Conservation (phyloP, 2,329 filamentous ascomycete species). For the Spiromastix sp. region DNA sequence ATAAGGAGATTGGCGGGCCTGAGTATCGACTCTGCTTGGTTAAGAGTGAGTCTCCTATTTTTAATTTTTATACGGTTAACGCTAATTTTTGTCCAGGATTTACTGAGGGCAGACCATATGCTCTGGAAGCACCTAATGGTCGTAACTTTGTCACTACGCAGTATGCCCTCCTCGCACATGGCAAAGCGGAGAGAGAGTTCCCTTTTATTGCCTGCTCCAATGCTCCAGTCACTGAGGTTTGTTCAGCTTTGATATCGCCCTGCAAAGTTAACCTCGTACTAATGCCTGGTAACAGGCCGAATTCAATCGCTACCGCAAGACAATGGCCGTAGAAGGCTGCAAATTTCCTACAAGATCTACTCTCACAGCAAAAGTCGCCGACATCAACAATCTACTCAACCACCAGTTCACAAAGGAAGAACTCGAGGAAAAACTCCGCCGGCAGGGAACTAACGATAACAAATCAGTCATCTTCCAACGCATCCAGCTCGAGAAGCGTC, state of each 20-base stretch:
- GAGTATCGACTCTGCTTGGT: constrained; percentile 84
- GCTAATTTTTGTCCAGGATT: constrained; percentile 50
- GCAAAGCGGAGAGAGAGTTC: constrained; percentile 72
- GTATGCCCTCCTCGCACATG: constrained; percentile 72
- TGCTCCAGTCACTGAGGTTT: constrained; percentile 68
- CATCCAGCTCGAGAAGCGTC: constrained; percentile 52
- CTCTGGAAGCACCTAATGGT: constrained; percentile 63
- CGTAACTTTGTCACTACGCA: constrained; percentile 74
- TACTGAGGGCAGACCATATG: constrained; percentile 68
- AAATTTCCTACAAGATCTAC: constrained; percentile 62
- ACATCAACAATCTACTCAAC: constrained; percentile 69
- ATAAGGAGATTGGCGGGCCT: constrained; percentile 59
- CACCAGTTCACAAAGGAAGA: constrained; percentile 76
- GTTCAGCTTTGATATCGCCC: constrained; percentile 15
- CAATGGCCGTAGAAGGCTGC: constrained; percentile 61
- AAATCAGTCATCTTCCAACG: constrained; percentile 59
- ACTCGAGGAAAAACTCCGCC: constrained; percentile 66
- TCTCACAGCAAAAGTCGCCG: constrained; percentile 61
- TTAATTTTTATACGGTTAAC: constrained; percentile 5
- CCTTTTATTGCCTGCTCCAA: constrained; percentile 89
- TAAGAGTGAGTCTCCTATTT: constrained; percentile 53
- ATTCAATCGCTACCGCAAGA: constrained; percentile 68
- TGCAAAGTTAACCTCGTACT: constrained; percentile 11
- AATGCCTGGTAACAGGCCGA: constrained; percentile 52
- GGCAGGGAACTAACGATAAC: constrained; percentile 56